Evolutionary conservation across 257 asterid genomes (phyloP), one percentile per base, ranked within the genome.

Genomic region (Anisodus acutangulus): DNA sequence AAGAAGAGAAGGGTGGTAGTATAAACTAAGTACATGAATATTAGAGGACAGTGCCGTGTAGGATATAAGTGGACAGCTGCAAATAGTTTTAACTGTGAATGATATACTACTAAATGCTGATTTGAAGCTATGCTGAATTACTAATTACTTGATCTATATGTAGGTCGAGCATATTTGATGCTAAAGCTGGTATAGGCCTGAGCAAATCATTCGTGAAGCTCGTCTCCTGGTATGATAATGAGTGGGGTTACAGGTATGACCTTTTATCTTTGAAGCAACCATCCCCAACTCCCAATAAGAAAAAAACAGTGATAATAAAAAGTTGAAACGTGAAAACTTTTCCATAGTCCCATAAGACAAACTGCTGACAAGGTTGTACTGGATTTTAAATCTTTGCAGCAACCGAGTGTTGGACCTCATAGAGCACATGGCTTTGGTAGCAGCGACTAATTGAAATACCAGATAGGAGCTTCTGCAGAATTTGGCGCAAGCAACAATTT

Each of bases 111-210:
- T 43, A 47, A 47, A 17, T 22, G 43, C 22, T 74, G 43, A 74
- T 74, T 69, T 49, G 17, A 31, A 16, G 58, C 37, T 59, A 63
- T 74, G 10, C 13, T 16, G n/a, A 60, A 53, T 69, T 70, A 64
- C 51, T 81, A 3, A 26, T 8, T 43, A 41, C 12, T 26, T 82
- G 51, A 11, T 82, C 53, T 68, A 22, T 69, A n/a, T 83, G 67
- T 16, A 97, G 99, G 91, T 97, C 99, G 5, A 97, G 99, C 92
- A 97, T 97, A 83, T 97, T 97, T 85, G 99, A 97, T 55, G 98
- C 99, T 9, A 97, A 97, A 76, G 99, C 98, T 85, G 99, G 99
- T 57, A 97, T 97, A 9, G 99, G 99, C 62, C 92, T 97, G 39
- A 97, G 95, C 63, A 88, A 85, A 68, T 91, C 98, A 17, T 93